Conservation (phyloP, 140 eudicot genomes). For the Erigeron philadelphicus region DNA sequence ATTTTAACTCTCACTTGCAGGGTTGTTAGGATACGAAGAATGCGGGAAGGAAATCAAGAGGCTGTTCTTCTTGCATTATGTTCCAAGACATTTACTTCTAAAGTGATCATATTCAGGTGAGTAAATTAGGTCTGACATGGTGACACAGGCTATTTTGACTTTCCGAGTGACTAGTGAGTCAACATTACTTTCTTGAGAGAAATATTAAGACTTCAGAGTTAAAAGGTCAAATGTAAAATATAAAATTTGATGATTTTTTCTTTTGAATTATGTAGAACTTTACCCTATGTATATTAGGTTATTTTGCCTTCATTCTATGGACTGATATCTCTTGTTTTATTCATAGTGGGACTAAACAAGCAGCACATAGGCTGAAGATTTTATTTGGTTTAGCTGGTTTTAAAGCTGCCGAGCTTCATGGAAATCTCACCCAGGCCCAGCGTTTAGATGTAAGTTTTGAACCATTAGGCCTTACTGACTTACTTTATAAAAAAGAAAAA, state of each 20-base stretch:
- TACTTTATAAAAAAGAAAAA: background rate
- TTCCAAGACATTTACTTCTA: conserved; percentile 83
- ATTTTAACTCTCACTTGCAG: conserved; percentile 35
- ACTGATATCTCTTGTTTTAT: conserved; percentile 14
- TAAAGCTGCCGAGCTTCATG: conserved; percentile 98
- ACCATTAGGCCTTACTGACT: conserved; percentile 3
- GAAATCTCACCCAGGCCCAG: conserved; percentile 87
- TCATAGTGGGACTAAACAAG: conserved; percentile 76
- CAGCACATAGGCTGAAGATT: conserved; percentile 89
- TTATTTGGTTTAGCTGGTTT: conserved; percentile 83
- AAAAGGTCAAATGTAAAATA: too few species aligned
- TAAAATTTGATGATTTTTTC: background rate
- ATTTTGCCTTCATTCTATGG: background rate
- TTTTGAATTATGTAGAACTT: background rate
- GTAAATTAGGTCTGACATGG: background rate
- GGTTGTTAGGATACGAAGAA: conserved; percentile 83
- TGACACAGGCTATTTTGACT: background rate
- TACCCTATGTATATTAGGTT: conserved; percentile 10
- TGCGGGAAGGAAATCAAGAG: conserved; percentile 82
- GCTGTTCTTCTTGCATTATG: conserved; percentile 93
- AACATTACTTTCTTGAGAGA: background rate
- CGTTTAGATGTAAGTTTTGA: conserved; percentile 67
- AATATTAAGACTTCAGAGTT: too few species aligned
- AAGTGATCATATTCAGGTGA: conserved; percentile 85
- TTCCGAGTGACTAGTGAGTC: background rate